These are phyloP conservation scores for Alternaria brassicicola DNA, from an alignment of 2,329 filamentous ascomycete genomes.

Conservation along the genomic window DNA sequence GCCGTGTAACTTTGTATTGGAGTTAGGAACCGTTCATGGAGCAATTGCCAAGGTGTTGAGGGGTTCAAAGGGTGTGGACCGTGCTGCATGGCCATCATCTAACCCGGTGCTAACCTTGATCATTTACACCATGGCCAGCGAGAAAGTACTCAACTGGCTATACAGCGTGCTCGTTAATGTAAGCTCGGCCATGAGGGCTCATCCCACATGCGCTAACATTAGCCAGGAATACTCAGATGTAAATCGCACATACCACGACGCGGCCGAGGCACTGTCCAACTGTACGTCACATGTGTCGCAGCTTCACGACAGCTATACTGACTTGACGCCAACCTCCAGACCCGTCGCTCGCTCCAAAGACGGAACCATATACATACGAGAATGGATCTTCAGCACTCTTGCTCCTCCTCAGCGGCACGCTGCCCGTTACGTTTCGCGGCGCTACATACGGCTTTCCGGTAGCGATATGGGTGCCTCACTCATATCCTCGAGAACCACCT, in stretches of 20 bases:
- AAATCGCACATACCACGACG: constrained; percentile 89
- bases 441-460: constrained; percentile 89
- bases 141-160: constrained; percentile 92
- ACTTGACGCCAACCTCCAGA: background rate
- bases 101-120: constrained; percentile 51
- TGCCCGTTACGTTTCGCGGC: constrained; percentile 91
- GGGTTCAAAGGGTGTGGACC: constrained; percentile 1
- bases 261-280: constrained; percentile 78
- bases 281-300: constrained; percentile 62
- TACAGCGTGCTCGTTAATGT: constrained; percentile 78
- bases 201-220: background rate
- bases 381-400: constrained; percentile 86
- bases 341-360: constrained; percentile 73
- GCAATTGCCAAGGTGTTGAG: constrained; percentile 30
- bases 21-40: background rate
- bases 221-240: constrained; percentile 88
- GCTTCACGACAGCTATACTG: background rate
- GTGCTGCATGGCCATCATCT: background rate
- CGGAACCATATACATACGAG: constrained; percentile 95
- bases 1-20: too few species aligned
- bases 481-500: constrained; percentile 84
- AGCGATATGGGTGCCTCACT: constrained; percentile 89
- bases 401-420: constrained; percentile 81
- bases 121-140: constrained; percentile 67
- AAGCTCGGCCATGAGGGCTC: background rate